Conservation (phyloP, 2,329 filamentous ascomycete species). For the Metarhizium album region DNA sequence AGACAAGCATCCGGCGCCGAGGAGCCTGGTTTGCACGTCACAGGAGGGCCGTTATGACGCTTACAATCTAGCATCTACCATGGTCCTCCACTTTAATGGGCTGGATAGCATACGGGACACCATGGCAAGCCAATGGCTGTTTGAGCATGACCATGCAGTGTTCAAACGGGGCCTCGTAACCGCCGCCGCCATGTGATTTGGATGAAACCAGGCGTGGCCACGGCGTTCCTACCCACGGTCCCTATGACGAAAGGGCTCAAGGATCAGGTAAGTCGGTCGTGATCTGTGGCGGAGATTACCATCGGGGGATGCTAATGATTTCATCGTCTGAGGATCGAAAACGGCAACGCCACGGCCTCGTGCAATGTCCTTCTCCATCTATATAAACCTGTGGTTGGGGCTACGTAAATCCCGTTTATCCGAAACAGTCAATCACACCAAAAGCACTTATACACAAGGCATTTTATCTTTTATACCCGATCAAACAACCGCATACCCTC, state of each 20-base stretch:
- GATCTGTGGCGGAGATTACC: background rate
- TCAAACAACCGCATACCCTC: too few species aligned
- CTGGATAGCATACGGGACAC: background rate
- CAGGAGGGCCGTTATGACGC: conserved; percentile 6
- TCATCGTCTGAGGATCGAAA: background rate
- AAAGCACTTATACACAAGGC: background rate
- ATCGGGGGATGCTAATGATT: background rate
- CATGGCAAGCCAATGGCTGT: conserved; percentile 1
- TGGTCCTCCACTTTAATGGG: conserved; percentile 2
- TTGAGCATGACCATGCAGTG: background rate
- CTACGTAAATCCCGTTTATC: background rate
- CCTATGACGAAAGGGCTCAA: conserved; percentile 6
- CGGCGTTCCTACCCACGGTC: background rate
- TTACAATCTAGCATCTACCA: background rate
- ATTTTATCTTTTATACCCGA: background rate
- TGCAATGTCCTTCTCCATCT: background rate
- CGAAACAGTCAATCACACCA: background rate
- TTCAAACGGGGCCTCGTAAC: background rate
- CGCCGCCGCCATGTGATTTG: background rate
- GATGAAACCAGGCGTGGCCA: conserved; percentile 1
- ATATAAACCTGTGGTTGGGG: conserved; percentile 4
- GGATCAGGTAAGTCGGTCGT: background rate
- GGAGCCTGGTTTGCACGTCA: conserved; percentile 6
- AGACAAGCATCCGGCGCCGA: background rate
- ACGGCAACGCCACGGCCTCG: background rate